A percentile compares a stretch with the other conserved stretches of the same genome.
Evolutionary conservation across 2,329 filamentous ascomycete species (phyloP).

Genomic region (Westerdykella sp.): DNA sequence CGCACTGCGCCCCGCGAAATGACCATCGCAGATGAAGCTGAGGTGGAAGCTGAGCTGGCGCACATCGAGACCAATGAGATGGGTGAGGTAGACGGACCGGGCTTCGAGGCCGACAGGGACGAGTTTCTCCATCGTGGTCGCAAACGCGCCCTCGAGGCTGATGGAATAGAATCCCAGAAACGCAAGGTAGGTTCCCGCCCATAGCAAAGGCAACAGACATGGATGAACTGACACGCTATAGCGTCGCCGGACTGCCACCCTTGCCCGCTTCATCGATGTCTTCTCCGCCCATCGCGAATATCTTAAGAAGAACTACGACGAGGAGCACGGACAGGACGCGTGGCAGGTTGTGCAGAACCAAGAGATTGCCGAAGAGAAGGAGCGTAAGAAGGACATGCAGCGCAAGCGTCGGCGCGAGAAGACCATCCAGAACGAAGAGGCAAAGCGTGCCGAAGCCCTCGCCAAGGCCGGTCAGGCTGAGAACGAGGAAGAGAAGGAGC

Average conservation of each 20-base stretch:
- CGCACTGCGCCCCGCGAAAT: constrained; percentile 22
- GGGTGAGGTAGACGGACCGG: constrained; percentile 51
- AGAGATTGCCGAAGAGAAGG: constrained; percentile 90
- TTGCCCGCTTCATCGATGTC: constrained; percentile 52
- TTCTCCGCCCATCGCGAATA: constrained; percentile 63
- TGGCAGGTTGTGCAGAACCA: constrained; percentile 81
- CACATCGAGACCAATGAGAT: constrained; percentile 52
- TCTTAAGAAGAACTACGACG: constrained; percentile 70
- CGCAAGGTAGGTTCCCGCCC: constrained; percentile 50
- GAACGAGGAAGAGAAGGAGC: constrained; percentile 75
- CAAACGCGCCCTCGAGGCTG: constrained; percentile 65
- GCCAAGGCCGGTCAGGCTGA: constrained; percentile 70
- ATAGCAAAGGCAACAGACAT: not conserved
- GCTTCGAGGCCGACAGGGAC: constrained; percentile 47
- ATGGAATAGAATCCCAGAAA: constrained; percentile 56
- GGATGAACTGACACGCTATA: constrained; percentile 25
- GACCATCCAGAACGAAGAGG: constrained; percentile 78
- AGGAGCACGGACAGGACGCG: constrained; percentile 72
- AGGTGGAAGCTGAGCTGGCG: constrained; percentile 61
- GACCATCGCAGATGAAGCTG: constrained; percentile 49
- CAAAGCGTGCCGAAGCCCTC: constrained; percentile 75
- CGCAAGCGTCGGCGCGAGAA: constrained; percentile 93
- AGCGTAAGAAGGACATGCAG: constrained; percentile 99
- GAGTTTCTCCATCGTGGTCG: constrained; percentile 50
- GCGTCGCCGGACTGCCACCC: constrained; percentile 54